Conservation (phyloP, 306 rosid genomes). For the Corylus americana region DNA sequence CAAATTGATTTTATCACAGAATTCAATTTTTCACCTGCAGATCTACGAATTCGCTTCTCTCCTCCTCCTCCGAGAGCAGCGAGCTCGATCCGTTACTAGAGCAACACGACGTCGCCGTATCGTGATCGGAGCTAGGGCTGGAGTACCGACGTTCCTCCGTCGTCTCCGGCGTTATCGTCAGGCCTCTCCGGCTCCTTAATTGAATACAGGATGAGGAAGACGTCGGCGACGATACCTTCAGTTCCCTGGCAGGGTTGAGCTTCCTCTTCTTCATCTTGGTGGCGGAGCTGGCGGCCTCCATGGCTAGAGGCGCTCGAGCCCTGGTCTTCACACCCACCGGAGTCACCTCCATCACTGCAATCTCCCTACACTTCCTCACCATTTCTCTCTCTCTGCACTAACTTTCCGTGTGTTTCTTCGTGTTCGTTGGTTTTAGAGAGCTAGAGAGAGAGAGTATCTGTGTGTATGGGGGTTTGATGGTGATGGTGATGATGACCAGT, state of each 20-base stretch:
- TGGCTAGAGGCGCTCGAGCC: constrained; percentile 51
- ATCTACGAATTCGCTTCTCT: constrained; percentile 53
- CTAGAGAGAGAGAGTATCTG: constrained; percentile 17
- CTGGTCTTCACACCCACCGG: constrained; percentile 57
- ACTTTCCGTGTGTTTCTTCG: constrained; percentile 17
- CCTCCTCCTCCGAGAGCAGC: constrained; percentile 29
- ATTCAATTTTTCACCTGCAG: constrained; percentile 55
- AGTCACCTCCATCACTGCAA: constrained; percentile 55
- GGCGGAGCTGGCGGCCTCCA: constrained; percentile 26
- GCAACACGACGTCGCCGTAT: constrained; percentile 54
- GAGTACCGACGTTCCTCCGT: constrained; percentile 31
- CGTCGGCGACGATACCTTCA: constrained; percentile 23
- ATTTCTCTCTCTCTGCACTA: constrained; percentile 24
- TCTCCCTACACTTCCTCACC: constrained; percentile 39
- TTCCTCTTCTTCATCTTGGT: constrained; percentile 45
- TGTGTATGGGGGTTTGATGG: constrained; percentile 26
- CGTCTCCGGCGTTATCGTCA: neutral
- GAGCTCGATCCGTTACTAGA: constrained; percentile 64
- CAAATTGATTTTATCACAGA: neutral
- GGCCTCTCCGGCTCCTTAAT: constrained; percentile 24
- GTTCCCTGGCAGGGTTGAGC: constrained; percentile 24
- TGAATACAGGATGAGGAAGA: constrained; percentile 35
- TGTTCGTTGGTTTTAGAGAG: constrained; percentile 35
- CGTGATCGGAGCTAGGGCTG: constrained; percentile 43
- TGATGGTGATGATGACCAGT: constrained; percentile 39